Evolutionary conservation across 2,329 filamentous ascomycete species (phyloP), one percentile per base, ranked within the genome.

Genomic region (Penicillium sp.): DNA sequence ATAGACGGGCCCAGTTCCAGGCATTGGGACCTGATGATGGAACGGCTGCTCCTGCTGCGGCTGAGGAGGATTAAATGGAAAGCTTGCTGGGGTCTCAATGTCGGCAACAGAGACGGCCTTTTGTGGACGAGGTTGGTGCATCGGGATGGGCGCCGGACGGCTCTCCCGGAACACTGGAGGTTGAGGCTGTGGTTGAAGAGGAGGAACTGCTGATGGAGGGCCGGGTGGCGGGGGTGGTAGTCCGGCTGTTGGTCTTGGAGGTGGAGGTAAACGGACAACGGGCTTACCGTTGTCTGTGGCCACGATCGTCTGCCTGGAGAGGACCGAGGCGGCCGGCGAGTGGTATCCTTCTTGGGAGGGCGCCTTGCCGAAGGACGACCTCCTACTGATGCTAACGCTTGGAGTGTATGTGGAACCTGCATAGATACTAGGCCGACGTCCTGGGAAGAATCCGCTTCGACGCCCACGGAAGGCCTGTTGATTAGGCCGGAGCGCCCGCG

Each of bases 101-200:
- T 88, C 89, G 49, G 88, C 87, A 51, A 97, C 83, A 9, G 90
- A 96, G 29, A 97, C 88, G 5, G 89, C 79, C 75, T 97, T 97
- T 68, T 97, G 90, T 8, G 93, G 91, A 45, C 88, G 85, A 50
- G 93, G 93, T 66, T 97, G 93, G 66, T 97, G 88, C 83, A 97
- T 95, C 1, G 88, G 79, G 17, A 83, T 77, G 35, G 77, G 76
- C n/a, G 72, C 74, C 39, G 77, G 76, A 58, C 79, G 81, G 57
- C 79, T 81, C 64, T 83, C 80, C 44, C 77, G 76, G 64, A 75
- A 80, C 1, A 75, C 68, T 8, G 78, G 77, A 55, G n/a, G n/a
- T n/a, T n/a, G n/a, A n/a, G n/a, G n/a, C n/a, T n/a, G n/a, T n/a
- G n/a, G n/a, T n/a, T n/a, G n/a, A n/a, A n/a, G n/a, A n/a, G n/a